A percentile compares a stretch with the other conserved stretches of the same genome.
Evolutionary conservation across 805 yeast species (phyloP).

Genomic region (Monosporozyma yasuniensis): DNA sequence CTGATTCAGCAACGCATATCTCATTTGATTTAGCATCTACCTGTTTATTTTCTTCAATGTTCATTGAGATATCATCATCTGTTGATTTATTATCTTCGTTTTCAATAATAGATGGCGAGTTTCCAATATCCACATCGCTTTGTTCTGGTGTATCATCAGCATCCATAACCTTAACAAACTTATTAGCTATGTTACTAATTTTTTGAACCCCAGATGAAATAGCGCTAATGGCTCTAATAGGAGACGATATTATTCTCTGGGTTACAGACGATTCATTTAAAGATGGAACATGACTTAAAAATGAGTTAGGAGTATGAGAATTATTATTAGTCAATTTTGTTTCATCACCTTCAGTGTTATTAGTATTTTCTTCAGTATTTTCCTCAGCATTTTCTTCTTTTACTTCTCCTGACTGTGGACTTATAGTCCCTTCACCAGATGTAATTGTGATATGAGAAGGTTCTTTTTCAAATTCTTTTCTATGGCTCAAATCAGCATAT

Average conservation of each 20-base stretch:
- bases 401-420: neutral
- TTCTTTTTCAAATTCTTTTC: neutral
- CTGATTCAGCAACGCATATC: neutral
- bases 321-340: neutral
- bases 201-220: constrained; percentile 11
- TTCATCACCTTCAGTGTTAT: neutral
- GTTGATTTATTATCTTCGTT: neutral
- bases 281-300: neutral
- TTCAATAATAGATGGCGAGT: neutral
- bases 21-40: neutral
- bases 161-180: constrained; percentile 13
- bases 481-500: too few species aligned
- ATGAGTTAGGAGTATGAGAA: neutral
- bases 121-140: neutral
- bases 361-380: neutral
- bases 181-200: constrained; percentile 11
- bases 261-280: neutral
- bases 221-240: constrained; percentile 9
- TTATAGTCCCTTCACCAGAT: neutral
- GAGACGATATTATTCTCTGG: constrained; percentile 9
- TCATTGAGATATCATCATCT: neutral
- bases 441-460: neutral
- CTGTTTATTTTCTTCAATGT: neutral
- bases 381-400: too few species aligned
- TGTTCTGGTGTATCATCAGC: constrained; percentile 7